Evolutionary conservation across 1,284 basidiomycete genomes (phyloP).

Genomic region (Leccinum pachyderme): DNA sequence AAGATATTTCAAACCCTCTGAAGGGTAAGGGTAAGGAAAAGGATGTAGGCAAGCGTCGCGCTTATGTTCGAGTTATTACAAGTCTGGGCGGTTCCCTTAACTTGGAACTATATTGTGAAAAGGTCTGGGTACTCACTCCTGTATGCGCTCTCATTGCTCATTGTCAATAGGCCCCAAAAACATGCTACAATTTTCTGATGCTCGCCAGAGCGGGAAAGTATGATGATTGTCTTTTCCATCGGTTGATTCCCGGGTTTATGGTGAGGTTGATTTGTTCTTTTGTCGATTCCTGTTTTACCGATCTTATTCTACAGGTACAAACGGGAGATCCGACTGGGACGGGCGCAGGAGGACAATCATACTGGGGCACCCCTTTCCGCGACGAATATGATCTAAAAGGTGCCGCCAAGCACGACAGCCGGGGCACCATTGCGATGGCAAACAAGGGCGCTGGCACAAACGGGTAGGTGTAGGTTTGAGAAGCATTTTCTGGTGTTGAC

Average conservation of each 20-base stretch:
- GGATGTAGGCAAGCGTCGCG: constrained; percentile 84
- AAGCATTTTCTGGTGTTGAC: constrained; percentile 1
- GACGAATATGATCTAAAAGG: constrained; percentile 88
- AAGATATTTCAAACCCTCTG: constrained; percentile 73
- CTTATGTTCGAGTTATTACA: constrained; percentile 89
- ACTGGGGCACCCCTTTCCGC: constrained; percentile 93
- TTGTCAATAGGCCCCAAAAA: constrained; percentile 79
- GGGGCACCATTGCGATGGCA: constrained; percentile 87
- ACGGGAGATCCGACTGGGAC: constrained; percentile 97
- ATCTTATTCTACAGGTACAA: constrained; percentile 61
- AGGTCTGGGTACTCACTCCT: constrained; percentile 42
- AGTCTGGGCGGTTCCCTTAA: constrained; percentile 87
- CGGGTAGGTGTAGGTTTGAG: constrained; percentile 46
- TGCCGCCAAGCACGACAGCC: constrained; percentile 80
- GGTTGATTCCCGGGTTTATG: constrained; percentile 97
- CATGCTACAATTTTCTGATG: constrained; percentile 97
- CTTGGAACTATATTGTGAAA: constrained; percentile 89
- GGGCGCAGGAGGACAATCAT: constrained; percentile 89
- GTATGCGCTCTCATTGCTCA: not conserved
- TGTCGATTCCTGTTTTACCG: not conserved
- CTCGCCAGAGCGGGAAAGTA: constrained; percentile 89
- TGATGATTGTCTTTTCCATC: constrained; percentile 87
- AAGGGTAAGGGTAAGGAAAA: constrained; percentile 89
- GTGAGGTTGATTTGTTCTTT: constrained; percentile 38
- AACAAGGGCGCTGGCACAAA: constrained; percentile 88